A percentile compares a stretch with the other conserved stretches of the same genome.
Conservation (phyloP, 768 basidiomycete genomes). For the Mycena maculata region DNA sequence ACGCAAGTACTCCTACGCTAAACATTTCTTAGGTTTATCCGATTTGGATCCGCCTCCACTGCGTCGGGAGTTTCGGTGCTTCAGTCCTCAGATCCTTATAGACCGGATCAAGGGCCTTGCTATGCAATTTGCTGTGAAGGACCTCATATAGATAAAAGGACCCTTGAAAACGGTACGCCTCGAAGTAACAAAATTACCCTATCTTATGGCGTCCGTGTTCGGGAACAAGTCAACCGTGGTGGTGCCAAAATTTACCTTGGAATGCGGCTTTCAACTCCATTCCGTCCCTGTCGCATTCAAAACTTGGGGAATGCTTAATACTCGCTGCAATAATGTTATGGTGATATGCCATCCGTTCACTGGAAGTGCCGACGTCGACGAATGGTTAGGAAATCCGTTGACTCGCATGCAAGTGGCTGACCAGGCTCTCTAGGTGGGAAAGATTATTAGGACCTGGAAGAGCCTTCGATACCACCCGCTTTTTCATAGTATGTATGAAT, state of each 20-base stretch:
- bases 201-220: neutral
- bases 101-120: no score
- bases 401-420: neutral
- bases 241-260: slow-evolving; percentile 69
- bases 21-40: no score
- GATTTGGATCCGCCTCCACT: no score
- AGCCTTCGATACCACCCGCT: slow-evolving; percentile 88
- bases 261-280: slow-evolving; percentile 62
- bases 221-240: slow-evolving; percentile 19
- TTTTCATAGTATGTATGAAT: slow-evolving; percentile 95
- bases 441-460: slow-evolving; percentile 92
- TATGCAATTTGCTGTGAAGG: no score
- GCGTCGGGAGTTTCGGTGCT: no score
- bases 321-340: slow-evolving; percentile 72
- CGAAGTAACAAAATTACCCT: neutral
- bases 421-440: slow-evolving; percentile 79
- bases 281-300: slow-evolving; percentile 80
- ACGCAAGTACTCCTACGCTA: no score
- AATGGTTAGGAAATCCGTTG: slow-evolving; percentile 64
- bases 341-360: slow-evolving; percentile 86
- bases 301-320: slow-evolving; percentile 80
- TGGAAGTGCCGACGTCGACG: slow-evolving; percentile 81
- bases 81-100: no score
- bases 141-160: neutral
- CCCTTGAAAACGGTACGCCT: slow-evolving; percentile 1